A percentile compares a stretch with the other conserved stretches of the same genome.
Conservation (phyloP, 2,329 filamentous ascomycete species). For the Phyllosticta citrichinensis region DNA sequence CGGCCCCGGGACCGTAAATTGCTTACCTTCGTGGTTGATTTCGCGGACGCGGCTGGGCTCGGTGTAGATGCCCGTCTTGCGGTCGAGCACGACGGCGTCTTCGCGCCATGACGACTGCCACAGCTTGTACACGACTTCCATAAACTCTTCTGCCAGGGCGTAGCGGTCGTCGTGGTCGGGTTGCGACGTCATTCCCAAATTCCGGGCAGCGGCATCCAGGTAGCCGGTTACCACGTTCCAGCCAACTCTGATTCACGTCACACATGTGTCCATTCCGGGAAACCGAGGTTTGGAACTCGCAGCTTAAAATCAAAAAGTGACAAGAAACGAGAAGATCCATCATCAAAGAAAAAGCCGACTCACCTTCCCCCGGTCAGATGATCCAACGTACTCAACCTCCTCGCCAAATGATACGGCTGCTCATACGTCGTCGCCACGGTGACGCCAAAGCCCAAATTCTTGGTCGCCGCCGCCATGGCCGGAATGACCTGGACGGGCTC, state of each 20-base stretch:
- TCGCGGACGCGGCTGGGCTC: constrained; percentile 48
- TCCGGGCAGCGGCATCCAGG: constrained; percentile 55
- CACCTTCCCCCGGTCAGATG: constrained; percentile 53
- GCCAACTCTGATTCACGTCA: constrained; percentile 7
- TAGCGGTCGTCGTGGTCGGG: constrained; percentile 58
- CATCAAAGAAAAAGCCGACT: neutral
- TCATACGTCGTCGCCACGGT: constrained; percentile 61
- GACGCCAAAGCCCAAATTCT: constrained; percentile 58
- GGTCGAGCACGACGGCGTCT: constrained; percentile 53
- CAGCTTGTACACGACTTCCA: constrained; percentile 56
- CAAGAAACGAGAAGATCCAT: neutral
- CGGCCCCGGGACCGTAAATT: constrained; percentile 54
- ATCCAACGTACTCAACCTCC: constrained; percentile 56
- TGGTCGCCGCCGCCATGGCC: constrained; percentile 58
- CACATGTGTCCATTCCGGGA: neutral
- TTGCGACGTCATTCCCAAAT: constrained; percentile 49
- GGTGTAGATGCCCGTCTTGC: constrained; percentile 50
- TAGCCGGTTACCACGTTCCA: constrained; percentile 56
- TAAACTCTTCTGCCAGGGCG: constrained; percentile 52
- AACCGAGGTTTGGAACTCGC: neutral
- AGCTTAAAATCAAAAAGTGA: neutral
- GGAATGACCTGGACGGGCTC: constrained; percentile 54
- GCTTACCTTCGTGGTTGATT: constrained; percentile 57
- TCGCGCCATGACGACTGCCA: constrained; percentile 58
- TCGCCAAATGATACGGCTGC: constrained; percentile 56